phyloP scores from a whole-genome alignment of 345 rosid genomes.

The Syzygium grande region DNA sequence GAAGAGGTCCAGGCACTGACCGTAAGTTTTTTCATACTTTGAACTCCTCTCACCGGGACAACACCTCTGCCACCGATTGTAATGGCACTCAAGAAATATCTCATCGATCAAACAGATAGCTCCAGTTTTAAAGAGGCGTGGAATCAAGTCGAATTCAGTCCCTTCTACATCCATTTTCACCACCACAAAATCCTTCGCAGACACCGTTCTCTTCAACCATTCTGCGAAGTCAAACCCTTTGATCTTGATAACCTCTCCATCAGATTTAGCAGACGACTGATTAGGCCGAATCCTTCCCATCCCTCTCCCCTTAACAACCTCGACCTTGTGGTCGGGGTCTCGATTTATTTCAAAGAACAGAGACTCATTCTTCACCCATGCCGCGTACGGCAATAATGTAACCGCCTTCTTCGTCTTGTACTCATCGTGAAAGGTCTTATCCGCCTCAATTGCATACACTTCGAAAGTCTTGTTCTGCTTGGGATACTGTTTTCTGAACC shows the following conservation, averaged over 20 bases:
- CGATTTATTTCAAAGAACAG: conserved; percentile 74
- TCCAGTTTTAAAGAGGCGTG: conserved; percentile 74
- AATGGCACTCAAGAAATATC: conserved; percentile 93
- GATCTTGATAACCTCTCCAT: conserved; percentile 65
- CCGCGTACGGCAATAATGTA: conserved; percentile 77
- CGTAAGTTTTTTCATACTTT: conserved; percentile 73
- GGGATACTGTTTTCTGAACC: conserved; percentile 95
- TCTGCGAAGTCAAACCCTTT: conserved; percentile 89
- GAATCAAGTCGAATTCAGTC: conserved; percentile 90
- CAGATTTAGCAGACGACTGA: conserved; percentile 13
- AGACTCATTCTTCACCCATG: conserved; percentile 93
- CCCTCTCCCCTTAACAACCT: conserved; percentile 63
- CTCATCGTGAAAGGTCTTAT: conserved; percentile 59
- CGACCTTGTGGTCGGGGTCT: conserved; percentile 59
- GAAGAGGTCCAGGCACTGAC: conserved; percentile 77
- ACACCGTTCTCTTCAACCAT: conserved; percentile 86
- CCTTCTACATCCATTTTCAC: conserved; percentile 99
- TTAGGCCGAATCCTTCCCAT: conserved; percentile 96
- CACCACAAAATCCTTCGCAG: conserved; percentile 79
- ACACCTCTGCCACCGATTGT: conserved; percentile 97
- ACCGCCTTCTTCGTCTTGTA: conserved; percentile 58
- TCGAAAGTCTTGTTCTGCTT: conserved; percentile 89
- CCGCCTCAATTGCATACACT: conserved; percentile 89
- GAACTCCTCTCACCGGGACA: conserved; percentile 91
- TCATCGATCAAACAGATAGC: conserved; percentile 93